A percentile compares a stretch with the other conserved stretches of the same genome.
Evolutionary conservation across 345 rosid genomes (phyloP).

Genomic region (Excoecaria cochinchinensis): DNA sequence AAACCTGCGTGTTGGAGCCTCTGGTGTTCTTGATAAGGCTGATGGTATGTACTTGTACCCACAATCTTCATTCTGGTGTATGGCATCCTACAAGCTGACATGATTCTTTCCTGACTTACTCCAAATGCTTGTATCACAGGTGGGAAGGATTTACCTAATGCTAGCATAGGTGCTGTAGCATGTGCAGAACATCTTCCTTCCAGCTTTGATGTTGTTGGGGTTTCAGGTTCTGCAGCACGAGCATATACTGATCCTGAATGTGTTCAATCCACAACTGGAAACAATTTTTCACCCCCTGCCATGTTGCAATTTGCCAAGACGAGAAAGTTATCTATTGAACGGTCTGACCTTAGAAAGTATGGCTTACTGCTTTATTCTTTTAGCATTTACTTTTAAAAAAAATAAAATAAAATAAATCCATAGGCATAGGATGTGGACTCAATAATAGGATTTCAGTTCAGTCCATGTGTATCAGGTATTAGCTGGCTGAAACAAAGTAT

Average conservation of each 20-base stretch:
- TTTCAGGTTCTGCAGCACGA: constrained; percentile 54
- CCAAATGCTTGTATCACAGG: constrained; percentile 46
- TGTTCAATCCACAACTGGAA: constrained; percentile 63
- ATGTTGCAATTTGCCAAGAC: constrained; percentile 91
- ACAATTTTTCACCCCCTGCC: constrained; percentile 56
- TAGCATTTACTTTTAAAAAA: background rate
- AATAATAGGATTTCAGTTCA: background rate
- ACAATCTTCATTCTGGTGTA: background rate
- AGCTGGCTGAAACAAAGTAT: background rate
- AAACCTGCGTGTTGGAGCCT: constrained; percentile 39
- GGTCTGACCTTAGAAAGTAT: constrained; percentile 83
- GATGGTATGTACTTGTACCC: constrained; percentile 44
- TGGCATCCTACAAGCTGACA: constrained; percentile 3
- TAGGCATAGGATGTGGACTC: background rate
- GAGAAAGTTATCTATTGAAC: constrained; percentile 85
- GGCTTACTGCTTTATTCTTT: constrained; percentile 24
- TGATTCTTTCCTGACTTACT: background rate
- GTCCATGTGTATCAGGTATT: background rate
- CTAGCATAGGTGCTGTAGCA: constrained; percentile 40
- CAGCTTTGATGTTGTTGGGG: constrained; percentile 44
- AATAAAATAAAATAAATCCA: too few relatives aligned
- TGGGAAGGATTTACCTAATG: constrained; percentile 34
- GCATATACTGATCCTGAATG: constrained; percentile 62
- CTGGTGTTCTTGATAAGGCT: constrained; percentile 55
- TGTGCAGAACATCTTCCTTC: constrained; percentile 40